phyloP scores from a whole-genome alignment of 2,329 filamentous ascomycete species.

The Penicillium capsulatum region DNA sequence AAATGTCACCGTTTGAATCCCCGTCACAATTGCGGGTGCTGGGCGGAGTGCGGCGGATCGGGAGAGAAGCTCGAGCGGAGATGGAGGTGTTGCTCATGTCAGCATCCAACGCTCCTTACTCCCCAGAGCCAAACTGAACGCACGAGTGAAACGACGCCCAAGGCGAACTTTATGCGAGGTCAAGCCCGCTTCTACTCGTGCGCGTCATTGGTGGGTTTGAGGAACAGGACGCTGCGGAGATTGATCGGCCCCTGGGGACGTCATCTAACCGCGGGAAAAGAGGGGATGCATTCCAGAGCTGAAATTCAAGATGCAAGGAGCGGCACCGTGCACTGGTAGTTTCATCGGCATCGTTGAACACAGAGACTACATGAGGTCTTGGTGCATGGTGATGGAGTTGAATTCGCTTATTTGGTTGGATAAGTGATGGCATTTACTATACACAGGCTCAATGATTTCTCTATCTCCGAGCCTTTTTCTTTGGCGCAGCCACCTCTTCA shows the following conservation, averaged over 20 bases:
- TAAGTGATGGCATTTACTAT: constrained; percentile 3
- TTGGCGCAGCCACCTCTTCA: constrained; percentile 66
- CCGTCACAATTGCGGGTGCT: constrained; percentile 6
- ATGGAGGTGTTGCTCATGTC: constrained; percentile 23
- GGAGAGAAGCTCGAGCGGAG: constrained; percentile 15
- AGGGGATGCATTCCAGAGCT: constrained; percentile 12
- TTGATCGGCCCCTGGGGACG: constrained; percentile 12
- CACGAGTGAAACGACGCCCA: constrained; percentile 3
- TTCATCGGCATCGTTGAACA: constrained; percentile 2
- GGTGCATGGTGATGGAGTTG: too few species aligned
- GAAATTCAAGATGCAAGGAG: constrained; percentile 10
- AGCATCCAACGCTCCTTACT: constrained; percentile 17
- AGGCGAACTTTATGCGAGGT: constrained; percentile 5
- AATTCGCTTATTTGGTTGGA: too few species aligned
- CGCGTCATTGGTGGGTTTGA: constrained; percentile 11
- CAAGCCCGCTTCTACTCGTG: constrained; percentile 9
- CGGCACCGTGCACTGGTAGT: constrained; percentile 4
- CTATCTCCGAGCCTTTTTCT: constrained; percentile 49
- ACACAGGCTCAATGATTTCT: constrained; percentile 8
- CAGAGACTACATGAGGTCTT: neutral
- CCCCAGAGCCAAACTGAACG: constrained; percentile 2
- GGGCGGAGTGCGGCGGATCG: constrained; percentile 10
- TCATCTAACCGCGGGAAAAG: constrained; percentile 15
- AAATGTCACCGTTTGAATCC: too few species aligned
- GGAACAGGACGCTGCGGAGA: constrained; percentile 5